These are phyloP conservation scores for Ballota nigra DNA, from an alignment of 257 asterid species.

Conservation along the genomic window DNA sequence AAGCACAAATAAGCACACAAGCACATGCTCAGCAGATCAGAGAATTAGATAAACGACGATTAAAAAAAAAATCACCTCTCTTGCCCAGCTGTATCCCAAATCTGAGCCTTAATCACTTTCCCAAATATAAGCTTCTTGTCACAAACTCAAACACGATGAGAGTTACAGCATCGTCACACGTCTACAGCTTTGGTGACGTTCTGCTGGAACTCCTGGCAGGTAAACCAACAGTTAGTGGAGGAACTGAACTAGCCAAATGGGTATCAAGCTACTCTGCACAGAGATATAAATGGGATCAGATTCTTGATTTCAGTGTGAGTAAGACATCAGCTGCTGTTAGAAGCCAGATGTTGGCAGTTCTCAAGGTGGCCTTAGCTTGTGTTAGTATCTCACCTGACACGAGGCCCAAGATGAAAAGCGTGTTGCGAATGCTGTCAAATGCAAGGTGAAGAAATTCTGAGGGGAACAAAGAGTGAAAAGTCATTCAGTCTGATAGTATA, in stretches of 20 bases:
- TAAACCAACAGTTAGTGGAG: constrained; percentile 77
- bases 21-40: constrained; percentile 31
- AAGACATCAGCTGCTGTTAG: constrained; percentile 56
- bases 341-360: constrained; percentile 77
- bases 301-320: constrained; percentile 64
- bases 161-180: too few relatives aligned
- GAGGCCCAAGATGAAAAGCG: constrained; percentile 78
- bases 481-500: neutral
- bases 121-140: constrained; percentile 72
- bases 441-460: constrained; percentile 48
- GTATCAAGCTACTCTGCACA: constrained; percentile 52
- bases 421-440: constrained; percentile 67
- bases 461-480: neutral
- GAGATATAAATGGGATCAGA: constrained; percentile 53
- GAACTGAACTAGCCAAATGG: constrained; percentile 72
- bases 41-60: neutral
- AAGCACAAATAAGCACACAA: neutral
- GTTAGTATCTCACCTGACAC: constrained; percentile 66
- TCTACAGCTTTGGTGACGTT: too few relatives aligned
- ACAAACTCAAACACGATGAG: constrained; percentile 93
- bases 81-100: constrained; percentile 95
- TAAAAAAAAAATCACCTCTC: constrained; percentile 54
- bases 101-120: constrained; percentile 87
- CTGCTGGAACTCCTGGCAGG: constrained; percentile 80
- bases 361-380: constrained; percentile 75